phyloP scores from a whole-genome alignment of 2,329 filamentous ascomycete genomes.

The Trichoderma sp. region DNA sequence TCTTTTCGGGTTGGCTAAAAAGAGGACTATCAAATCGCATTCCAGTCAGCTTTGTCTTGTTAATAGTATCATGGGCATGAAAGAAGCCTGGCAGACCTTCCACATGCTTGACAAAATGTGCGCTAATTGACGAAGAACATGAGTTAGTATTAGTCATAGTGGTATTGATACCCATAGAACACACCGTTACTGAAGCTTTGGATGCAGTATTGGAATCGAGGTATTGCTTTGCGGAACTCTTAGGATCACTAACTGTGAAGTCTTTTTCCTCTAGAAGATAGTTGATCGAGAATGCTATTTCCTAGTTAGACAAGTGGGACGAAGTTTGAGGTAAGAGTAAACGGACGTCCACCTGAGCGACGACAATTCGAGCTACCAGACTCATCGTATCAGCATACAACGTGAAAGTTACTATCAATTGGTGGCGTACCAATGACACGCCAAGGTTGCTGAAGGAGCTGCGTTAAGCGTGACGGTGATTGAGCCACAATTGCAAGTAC shows the following conservation, averaged over 20 bases:
- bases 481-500: background rate
- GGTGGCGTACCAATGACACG: background rate
- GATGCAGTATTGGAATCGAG: background rate
- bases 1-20: background rate
- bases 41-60: background rate
- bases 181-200: background rate
- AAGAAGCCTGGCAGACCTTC: background rate
- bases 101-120: background rate
- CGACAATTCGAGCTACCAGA: background rate
- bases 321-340: background rate
- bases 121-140: background rate
- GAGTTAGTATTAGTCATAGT: background rate
- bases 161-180: background rate
- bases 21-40: background rate
- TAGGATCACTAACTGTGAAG: background rate
- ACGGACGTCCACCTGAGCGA: background rate
- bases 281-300: background rate
- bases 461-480: background rate
- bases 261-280: background rate
- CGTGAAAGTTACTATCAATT: background rate
- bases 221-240: background rate
- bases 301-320: background rate
- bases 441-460: background rate
- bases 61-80: background rate
- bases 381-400: background rate